phyloP scores from a whole-genome alignment of 495 filamentous ascomycete genomes.

The Penicillium coprophilum region DNA sequence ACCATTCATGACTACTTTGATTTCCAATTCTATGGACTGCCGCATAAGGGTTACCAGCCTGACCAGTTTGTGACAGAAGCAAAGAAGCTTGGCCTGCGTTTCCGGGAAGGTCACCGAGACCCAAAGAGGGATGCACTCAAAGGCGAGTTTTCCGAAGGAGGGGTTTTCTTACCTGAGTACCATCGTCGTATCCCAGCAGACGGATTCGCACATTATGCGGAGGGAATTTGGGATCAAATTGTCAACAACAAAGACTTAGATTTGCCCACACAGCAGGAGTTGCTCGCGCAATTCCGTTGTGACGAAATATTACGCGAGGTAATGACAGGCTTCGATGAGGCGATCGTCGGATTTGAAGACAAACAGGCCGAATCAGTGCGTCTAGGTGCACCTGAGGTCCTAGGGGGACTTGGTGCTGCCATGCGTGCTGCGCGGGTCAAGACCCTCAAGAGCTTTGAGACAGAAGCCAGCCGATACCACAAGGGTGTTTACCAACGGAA shows the following conservation, averaged over 20 bases:
- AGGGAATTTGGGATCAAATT: slow-evolving; percentile 96
- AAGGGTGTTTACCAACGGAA: slow-evolving; percentile 90
- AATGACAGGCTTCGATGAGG: slow-evolving; percentile 76
- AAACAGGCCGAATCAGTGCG: slow-evolving; percentile 71
- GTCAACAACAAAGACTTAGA: slow-evolving; percentile 98
- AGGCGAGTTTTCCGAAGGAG: slow-evolving; percentile 71
- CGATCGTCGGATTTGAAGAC: slow-evolving; percentile 81
- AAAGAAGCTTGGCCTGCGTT: slow-evolving; percentile 74
- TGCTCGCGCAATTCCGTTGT: slow-evolving; percentile 95
- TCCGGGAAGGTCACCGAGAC: slow-evolving; percentile 74
- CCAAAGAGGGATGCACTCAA: slow-evolving; percentile 50
- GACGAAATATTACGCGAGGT: slow-evolving; percentile 93
- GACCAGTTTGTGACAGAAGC: slow-evolving; percentile 86
- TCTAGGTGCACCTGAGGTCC: slow-evolving; percentile 65
- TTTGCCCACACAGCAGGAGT: slow-evolving; percentile 92
- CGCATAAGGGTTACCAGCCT: slow-evolving; percentile 94
- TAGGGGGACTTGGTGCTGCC: slow-evolving; percentile 72
- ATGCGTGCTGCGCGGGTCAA: slow-evolving; percentile 72
- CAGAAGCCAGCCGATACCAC: slow-evolving; percentile 88
- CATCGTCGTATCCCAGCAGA: slow-evolving; percentile 95
- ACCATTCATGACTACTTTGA: slow-evolving; percentile 96
- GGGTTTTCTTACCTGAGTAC: slow-evolving; percentile 89
- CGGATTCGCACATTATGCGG: slow-evolving; percentile 88
- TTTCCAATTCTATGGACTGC: slow-evolving; percentile 92
- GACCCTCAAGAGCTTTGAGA: slow-evolving; percentile 79